Evolutionary conservation across 352 stramenopile species (phyloP), one percentile per base, ranked within the genome.

Genomic region (Phytophthora capsici): DNA sequence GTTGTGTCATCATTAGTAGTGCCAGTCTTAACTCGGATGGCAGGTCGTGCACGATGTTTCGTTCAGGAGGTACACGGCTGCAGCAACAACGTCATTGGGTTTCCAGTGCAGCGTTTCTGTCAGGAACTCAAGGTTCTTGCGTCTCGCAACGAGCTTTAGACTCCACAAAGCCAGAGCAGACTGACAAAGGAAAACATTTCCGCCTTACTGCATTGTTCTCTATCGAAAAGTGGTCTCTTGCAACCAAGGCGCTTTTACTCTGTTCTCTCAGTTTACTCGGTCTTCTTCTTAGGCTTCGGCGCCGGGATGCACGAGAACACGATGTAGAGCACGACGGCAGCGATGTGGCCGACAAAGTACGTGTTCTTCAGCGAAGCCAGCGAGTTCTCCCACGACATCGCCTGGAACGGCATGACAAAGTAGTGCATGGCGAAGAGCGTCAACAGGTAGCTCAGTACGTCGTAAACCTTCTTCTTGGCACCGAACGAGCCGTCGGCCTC

Each of bases 1-100:
- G n/a, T n/a, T n/a, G n/a, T n/a, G n/a, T n/a, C n/a, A n/a, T n/a
- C n/a, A n/a, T n/a, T n/a, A n/a, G n/a, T n/a, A n/a, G n/a, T n/a
- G n/a, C n/a, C n/a, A n/a, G n/a, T n/a, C n/a, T n/a, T n/a, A n/a
- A n/a, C n/a, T n/a, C n/a, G n/a, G n/a, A n/a, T n/a, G n/a, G 43
- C 26, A 83, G 71, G 80, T 51, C 68, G 69, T 14, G 86, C 84
- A 12, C 86, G 88, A 13, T 93, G 84, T 58, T 95, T 97, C 51
- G 83, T 98, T 12, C 63, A 67, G 20, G 77, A 77, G 30, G 62
- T 98, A 25, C 66, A 86, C n/a, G 93, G 93, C 46, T 97, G 90
- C 75, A 93, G 84, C 66, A 97, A 97, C 77, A 98, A 96, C 63
- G 91, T 97, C 32, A 96, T 96, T 62, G 88, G 90, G 41, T 95